Conservation (phyloP, 2,329 filamentous ascomycete genomes). For the Cercospora sp. region DNA sequence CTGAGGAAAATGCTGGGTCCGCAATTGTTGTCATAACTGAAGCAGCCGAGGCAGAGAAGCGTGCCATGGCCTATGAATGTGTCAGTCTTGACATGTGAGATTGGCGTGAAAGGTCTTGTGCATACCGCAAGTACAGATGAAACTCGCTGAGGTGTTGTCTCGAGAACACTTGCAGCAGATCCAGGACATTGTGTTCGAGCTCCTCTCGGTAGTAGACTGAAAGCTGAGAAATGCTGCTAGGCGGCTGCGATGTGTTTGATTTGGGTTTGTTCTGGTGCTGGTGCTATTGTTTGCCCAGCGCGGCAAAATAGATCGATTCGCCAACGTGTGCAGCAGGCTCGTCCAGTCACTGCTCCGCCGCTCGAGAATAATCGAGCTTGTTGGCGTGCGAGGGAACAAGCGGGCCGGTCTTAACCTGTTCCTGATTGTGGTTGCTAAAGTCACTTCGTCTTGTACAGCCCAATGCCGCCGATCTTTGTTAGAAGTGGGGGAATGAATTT, state of each 20-base stretch:
- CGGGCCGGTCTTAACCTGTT: background rate
- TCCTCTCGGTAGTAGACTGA: background rate
- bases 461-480: constrained; percentile 5
- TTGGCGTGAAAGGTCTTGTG: background rate
- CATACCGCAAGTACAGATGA: constrained; percentile 17
- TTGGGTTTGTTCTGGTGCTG: background rate
- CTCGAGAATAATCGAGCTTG: background rate
- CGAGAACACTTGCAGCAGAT: constrained; percentile 21
- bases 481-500: background rate
- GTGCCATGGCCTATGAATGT: constrained; percentile 10
- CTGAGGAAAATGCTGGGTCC: constrained; percentile 5
- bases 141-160: constrained; percentile 16
- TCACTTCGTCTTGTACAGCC: background rate
- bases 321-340: background rate
- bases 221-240: constrained; percentile 2
- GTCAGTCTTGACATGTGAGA: background rate
- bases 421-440: background rate
- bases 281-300: background rate
- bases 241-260: constrained; percentile 1
- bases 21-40: constrained; percentile 16
- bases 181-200: constrained; percentile 15
- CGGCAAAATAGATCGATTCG: background rate
- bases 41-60: constrained; percentile 18
- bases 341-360: background rate
- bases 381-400: background rate